phyloP scores from a whole-genome alignment of 108 stramenopile genomes.

The Schizochytrium sp. region DNA sequence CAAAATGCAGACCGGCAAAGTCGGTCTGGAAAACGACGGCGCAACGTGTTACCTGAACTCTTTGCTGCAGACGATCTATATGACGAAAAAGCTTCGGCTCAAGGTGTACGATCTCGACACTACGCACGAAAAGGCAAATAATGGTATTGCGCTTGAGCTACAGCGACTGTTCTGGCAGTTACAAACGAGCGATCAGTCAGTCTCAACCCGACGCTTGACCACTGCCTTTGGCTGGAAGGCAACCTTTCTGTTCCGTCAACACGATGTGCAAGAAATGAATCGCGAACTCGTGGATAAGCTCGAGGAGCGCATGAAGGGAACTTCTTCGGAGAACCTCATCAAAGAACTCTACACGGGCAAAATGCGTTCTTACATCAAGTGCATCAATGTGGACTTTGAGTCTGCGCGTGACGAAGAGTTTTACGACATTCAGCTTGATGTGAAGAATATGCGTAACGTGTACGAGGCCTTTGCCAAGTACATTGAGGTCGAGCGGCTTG shows the following conservation, averaged over 20 bases:
- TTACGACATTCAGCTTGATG: constrained; percentile 2
- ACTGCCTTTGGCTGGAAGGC: constrained; percentile 43
- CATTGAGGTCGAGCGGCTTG: constrained; percentile 39
- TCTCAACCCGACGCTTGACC: constrained; percentile 40
- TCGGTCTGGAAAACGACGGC: constrained; percentile 41
- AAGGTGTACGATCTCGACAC: background rate
- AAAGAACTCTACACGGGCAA: constrained; percentile 44
- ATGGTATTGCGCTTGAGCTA: constrained; percentile 43
- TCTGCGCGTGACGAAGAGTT: background rate
- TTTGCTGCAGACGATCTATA: constrained; percentile 48
- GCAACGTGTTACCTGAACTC: constrained; percentile 57
- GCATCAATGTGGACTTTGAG: constrained; percentile 8
- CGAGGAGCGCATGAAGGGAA: constrained; percentile 29
- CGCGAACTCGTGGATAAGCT: constrained; percentile 52
- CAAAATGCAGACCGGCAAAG: background rate
- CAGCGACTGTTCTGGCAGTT: constrained; percentile 43
- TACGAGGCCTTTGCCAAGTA: constrained; percentile 40
- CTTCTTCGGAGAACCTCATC: constrained; percentile 32
- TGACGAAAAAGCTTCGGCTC: constrained; percentile 27
- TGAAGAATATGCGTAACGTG: constrained; percentile 6
- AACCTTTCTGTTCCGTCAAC: constrained; percentile 27
- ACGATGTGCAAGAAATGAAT: constrained; percentile 47
- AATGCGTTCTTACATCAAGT: constrained; percentile 36
- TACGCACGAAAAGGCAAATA: constrained; percentile 27
- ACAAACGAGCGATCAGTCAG: constrained; percentile 24